phyloP scores from a whole-genome alignment of 371 early-diverging fungal species.

The Saksenaea oblongispora region DNA sequence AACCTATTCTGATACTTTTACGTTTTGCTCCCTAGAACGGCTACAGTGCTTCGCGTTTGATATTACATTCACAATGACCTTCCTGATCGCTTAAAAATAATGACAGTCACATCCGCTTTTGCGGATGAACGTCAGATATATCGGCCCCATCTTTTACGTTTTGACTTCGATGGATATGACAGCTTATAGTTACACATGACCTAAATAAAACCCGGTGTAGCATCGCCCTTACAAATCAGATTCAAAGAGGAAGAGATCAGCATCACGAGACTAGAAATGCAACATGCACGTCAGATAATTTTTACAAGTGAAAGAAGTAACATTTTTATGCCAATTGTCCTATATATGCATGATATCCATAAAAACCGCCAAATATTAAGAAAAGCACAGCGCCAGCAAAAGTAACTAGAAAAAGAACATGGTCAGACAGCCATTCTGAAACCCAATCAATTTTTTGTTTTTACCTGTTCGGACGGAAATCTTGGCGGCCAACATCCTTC shows the following conservation, averaged over 20 bases:
- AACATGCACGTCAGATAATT: neutral
- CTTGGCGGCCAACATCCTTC: constrained; percentile 83
- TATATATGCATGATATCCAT: constrained; percentile 52
- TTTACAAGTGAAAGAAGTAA: neutral
- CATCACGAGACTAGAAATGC: neutral
- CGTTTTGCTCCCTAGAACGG: too few relatives aligned
- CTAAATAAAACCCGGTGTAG: too few relatives aligned
- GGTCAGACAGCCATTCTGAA: neutral
- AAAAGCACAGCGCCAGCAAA: constrained; percentile 83
- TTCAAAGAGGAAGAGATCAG: neutral
- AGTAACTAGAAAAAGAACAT: constrained; percentile 65
- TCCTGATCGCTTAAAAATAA: too few relatives aligned
- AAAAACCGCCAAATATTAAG: constrained; percentile 79
- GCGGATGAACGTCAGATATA: too few relatives aligned
- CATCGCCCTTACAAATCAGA: too few relatives aligned
- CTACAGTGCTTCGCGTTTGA: too few relatives aligned
- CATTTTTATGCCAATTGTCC: constrained; percentile 5
- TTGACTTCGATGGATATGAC: too few relatives aligned
- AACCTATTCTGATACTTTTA: too few relatives aligned
- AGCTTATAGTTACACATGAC: too few relatives aligned
- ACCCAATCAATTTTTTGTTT: neutral
- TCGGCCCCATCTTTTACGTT: too few relatives aligned
- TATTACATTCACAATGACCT: too few relatives aligned
- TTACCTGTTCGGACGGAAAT: constrained; percentile 92
- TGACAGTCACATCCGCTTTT: too few relatives aligned